Conservation (phyloP, 805 yeast genomes). For the Yarrowia sp. region DNA sequence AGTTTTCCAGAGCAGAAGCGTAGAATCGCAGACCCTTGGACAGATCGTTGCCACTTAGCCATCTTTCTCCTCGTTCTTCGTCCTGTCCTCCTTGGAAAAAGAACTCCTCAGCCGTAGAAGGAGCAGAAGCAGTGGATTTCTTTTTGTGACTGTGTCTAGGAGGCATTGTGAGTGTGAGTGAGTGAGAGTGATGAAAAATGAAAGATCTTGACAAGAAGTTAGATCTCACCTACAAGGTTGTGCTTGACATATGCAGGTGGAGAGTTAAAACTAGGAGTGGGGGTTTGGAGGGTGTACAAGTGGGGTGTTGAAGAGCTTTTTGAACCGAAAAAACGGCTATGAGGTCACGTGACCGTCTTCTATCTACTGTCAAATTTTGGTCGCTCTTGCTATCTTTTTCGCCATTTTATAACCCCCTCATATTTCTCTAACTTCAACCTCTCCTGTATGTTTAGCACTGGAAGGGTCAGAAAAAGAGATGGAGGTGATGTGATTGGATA, state of each 20-base stretch:
- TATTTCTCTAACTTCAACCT: too few relatives aligned
- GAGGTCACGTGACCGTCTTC: too few relatives aligned
- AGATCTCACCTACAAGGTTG: constrained; percentile 23
- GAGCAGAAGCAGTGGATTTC: constrained; percentile 18
- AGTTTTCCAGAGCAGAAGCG: constrained; percentile 48
- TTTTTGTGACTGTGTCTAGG: constrained; percentile 29
- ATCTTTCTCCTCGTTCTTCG: constrained; percentile 79
- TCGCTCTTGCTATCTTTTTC: too few relatives aligned
- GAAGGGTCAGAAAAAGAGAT: too few relatives aligned
- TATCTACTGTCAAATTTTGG: too few relatives aligned
- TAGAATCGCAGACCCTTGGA: constrained; percentile 70
- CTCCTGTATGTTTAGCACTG: too few relatives aligned
- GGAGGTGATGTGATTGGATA: too few relatives aligned
- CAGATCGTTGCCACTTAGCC: constrained; percentile 67
- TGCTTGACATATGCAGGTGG: background rate
- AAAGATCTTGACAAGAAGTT: background rate
- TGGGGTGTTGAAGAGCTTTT: too few relatives aligned
- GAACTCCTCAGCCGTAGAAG: constrained; percentile 58
- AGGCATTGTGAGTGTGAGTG: background rate
- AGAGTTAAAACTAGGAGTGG: background rate
- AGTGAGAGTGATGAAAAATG: background rate
- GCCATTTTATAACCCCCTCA: too few relatives aligned
- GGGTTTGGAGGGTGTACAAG: too few relatives aligned
- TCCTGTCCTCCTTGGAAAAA: constrained; percentile 64
- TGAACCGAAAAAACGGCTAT: too few relatives aligned